Conservation (phyloP, 2,329 filamentous ascomycete genomes). For the Conoideocrella luteorostrata region DNA sequence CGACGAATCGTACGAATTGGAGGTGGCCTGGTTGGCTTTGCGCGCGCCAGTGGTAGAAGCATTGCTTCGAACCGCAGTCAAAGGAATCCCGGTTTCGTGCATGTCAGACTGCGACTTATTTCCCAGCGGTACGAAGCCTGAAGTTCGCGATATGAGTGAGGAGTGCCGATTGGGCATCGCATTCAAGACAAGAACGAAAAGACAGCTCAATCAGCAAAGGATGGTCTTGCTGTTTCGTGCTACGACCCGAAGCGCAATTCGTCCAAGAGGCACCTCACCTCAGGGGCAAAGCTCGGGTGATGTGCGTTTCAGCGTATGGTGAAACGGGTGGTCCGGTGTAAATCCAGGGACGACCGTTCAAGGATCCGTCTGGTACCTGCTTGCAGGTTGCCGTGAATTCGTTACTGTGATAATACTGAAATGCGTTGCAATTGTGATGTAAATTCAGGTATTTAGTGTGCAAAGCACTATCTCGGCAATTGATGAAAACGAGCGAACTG, state of each 20-base stretch:
- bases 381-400: neutral
- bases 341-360: neutral
- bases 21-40: conserved; percentile 32
- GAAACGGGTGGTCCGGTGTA: neutral
- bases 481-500: neutral
- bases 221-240: no score
- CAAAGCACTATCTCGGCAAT: neutral
- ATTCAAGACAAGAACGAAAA: neutral
- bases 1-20: conserved; percentile 27
- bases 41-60: conserved; percentile 48
- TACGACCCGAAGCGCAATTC: no score
- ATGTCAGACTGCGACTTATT: conserved; percentile 25
- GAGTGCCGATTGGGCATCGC: conserved; percentile 14
- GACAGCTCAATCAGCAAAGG: neutral
- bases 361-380: neutral
- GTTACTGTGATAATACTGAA: no score
- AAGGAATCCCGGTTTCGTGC: conserved; percentile 43
- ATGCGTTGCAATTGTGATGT: no score
- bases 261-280: neutral
- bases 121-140: conserved; percentile 39
- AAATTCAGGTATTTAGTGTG: no score
- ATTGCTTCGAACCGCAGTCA: conserved; percentile 49
- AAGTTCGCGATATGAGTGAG: conserved; percentile 16
- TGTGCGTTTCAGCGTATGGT: neutral
- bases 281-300: neutral